These are phyloP conservation scores for Tranzscheliella williamsii DNA, from an alignment of 1,284 basidiomycete species.

Conservation along the genomic window DNA sequence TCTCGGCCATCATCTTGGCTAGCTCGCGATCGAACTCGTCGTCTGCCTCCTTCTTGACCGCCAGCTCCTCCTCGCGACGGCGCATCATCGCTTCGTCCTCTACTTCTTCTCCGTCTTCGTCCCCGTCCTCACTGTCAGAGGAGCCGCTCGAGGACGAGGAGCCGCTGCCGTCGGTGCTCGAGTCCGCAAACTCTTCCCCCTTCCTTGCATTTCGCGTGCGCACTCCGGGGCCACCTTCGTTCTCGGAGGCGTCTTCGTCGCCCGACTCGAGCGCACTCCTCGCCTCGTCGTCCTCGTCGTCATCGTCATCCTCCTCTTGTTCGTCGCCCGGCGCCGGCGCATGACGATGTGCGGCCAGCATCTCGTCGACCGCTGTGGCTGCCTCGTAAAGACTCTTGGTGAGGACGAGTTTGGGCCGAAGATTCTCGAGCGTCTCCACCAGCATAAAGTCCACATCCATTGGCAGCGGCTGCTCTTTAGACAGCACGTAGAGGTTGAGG, in stretches of 20 bases:
- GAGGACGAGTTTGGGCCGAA: constrained; percentile 61
- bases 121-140: constrained; percentile 5
- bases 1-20: constrained; percentile 82
- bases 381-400: constrained; percentile 81
- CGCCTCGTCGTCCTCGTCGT: constrained; percentile 22
- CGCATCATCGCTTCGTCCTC: constrained; percentile 24
- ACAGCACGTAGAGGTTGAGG: constrained; percentile 89
- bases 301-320: constrained; percentile 22
- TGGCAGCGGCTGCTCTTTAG: constrained; percentile 77
- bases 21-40: constrained; percentile 93
- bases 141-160: constrained; percentile 2
- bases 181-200: neutral
- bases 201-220: neutral
- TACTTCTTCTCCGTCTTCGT: constrained; percentile 19
- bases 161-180: neutral
- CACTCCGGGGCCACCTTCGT: constrained; percentile 8
- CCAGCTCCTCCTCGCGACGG: constrained; percentile 62
- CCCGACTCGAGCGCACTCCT: constrained; percentile 7
- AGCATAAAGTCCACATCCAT: constrained; percentile 99
- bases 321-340: constrained; percentile 10
- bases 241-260: constrained; percentile 25
- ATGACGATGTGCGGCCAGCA: constrained; percentile 67
- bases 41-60: constrained; percentile 74
- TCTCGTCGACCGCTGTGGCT: constrained; percentile 81
- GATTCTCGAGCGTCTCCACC: constrained; percentile 78